Percentiles rank a stretch among this genome's conserved stretches.
Conservation (phyloP, 352 stramenopile genomes). For the Phytophthora hibernalis region DNA sequence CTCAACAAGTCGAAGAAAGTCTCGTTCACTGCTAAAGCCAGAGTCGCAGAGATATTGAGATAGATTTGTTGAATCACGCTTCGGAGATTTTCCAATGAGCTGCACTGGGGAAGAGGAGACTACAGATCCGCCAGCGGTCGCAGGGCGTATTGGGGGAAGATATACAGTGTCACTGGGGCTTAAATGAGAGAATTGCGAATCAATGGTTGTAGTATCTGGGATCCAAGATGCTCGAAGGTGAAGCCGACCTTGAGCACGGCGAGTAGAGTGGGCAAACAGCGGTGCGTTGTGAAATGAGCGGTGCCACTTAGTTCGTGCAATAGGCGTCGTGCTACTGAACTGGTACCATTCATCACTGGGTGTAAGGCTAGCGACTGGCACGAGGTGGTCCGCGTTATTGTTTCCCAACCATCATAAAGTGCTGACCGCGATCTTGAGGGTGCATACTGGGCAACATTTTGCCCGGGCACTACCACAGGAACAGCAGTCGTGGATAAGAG, state of each 20-base stretch:
- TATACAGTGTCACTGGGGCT: constrained; percentile 11
- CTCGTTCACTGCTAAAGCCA: constrained; percentile 61
- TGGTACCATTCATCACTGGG: constrained; percentile 77
- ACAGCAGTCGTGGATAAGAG: constrained; percentile 60
- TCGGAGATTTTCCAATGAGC: constrained; percentile 28
- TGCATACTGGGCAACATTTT: constrained; percentile 25
- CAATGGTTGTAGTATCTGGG: not conserved
- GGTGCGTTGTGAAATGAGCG: constrained; percentile 65
- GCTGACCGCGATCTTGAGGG: constrained; percentile 6
- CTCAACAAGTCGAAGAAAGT: constrained; percentile 66
- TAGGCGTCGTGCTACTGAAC: constrained; percentile 60
- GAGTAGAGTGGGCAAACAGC: constrained; percentile 46
- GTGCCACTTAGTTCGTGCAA: constrained; percentile 59
- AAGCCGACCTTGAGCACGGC: constrained; percentile 56
- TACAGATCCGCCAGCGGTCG: constrained; percentile 19
- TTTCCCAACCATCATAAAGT: constrained; percentile 10
- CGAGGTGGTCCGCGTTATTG: constrained; percentile 7
- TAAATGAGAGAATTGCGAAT: not conserved
- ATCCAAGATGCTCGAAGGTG: constrained; percentile 57
- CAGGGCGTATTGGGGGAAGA: constrained; percentile 36
- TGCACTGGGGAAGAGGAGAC: constrained; percentile 18
- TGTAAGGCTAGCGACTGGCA: constrained; percentile 55
- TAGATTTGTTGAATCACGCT: constrained; percentile 13
- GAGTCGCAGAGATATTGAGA: constrained; percentile 36
- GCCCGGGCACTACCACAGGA: constrained; percentile 59